Base-by-base conservation (phyloP, 2,329 filamentous ascomycete species). In the Phyllosticta citriasiana region DNA sequence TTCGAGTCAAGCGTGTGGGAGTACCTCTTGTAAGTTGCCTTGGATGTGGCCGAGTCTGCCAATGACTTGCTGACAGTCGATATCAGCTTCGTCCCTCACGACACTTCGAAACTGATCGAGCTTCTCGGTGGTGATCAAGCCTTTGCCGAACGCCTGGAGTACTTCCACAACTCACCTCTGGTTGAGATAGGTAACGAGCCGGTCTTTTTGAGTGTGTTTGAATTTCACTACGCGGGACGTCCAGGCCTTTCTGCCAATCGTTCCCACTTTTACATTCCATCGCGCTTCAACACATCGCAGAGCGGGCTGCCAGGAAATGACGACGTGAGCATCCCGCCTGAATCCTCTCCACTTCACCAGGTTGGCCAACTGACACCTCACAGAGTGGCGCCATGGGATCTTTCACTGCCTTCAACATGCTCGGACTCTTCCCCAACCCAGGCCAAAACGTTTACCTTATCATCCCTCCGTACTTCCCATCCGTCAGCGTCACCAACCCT, bases 1-100 rank as follows among this genome's bases (percentile, higher is more conserved):
- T 91, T 88, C 65, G 88, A 91, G 70, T 85, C 83, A 53, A 86
- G 82, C 63, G 77, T 83, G 1, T 91, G 88, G 88, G 82, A 89
- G 60, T 91, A 91, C 68, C 83, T 83, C 16, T 91, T 89, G 80
- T 83, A 67, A 64, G 79, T 74, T 14, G 3, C 9, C 9, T 30
- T 16, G 14, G 6, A 16, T 14, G 9, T 2, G 25, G 10, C 3
- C 9, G 7, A 14, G 14, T 24, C 19, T 16, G 14, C 2, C 8
- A 12, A 51, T 14, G 33, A 19, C 9, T 56, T 10, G 14, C 53
- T 57, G 19, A 54, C 54, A 16, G 12, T 10, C n/a, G 52, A 7
- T 24, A 12, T 19, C 14, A 64, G 64, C 65, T 79, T 76, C 62
- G 77, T 78, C 0, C 77, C 77, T 0, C 77, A 79, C 24, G 77